Conservation (phyloP, 176 grass and related monocot genomes). For the Eragrostis curvula region DNA sequence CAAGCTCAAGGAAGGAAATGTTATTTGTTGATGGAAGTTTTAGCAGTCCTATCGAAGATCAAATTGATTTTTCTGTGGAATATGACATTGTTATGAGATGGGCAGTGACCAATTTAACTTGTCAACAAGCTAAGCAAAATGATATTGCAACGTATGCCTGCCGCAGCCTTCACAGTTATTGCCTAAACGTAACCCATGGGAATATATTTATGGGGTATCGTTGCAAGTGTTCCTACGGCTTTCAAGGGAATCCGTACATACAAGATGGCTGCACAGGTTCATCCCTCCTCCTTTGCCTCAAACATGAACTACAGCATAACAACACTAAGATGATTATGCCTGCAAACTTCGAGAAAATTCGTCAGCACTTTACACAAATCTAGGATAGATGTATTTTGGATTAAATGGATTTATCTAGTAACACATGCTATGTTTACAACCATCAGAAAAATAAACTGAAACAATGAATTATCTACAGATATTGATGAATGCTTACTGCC, state of each 20-base stretch:
- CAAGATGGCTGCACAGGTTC: conserved; percentile 37
- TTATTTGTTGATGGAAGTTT: rapidly evolving
- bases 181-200: not conserved
- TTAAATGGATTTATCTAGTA: too few species aligned
- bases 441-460: too few species aligned
- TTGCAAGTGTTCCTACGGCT: conserved; percentile 40
- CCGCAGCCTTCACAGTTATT: not conserved
- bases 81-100: not conserved
- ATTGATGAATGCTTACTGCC: conserved; percentile 27
- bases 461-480: not conserved
- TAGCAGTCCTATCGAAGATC: rapidly evolving
- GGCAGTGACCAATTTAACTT: not conserved
- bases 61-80: conserved; percentile 6
- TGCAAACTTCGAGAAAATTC: too few species aligned
- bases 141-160: not conserved
- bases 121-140: not conserved
- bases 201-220: conserved; percentile 9
- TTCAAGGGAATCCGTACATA: conserved; percentile 54
- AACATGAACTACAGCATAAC: too few species aligned
- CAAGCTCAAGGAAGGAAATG: not conserved
- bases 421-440: too few species aligned
- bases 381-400: too few species aligned
- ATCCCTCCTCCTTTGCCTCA: too few species aligned
- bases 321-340: too few species aligned
- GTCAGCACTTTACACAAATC: not conserved